These are phyloP conservation scores for Coniferiporia weirii DNA, from an alignment of 1,284 basidiomycete species.

Conservation along the genomic window DNA sequence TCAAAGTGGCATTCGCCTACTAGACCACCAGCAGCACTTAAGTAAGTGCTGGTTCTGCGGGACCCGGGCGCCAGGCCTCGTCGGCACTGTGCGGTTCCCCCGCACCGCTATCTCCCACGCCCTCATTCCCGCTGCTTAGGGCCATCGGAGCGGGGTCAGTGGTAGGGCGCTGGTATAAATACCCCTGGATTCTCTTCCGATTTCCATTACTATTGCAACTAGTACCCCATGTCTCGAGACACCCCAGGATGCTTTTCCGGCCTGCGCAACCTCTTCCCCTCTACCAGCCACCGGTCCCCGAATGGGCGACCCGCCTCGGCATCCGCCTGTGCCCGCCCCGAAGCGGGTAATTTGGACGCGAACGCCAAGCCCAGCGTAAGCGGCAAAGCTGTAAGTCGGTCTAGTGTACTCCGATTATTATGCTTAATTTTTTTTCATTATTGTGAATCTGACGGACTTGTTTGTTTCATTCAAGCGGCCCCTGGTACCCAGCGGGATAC, in stretches of 20 bases:
- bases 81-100: background rate
- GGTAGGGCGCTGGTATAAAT: no score
- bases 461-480: background rate
- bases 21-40: background rate
- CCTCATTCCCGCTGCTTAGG: no score
- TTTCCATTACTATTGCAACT: no score
- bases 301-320: background rate
- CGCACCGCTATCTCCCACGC: background rate
- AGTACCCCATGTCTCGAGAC: background rate
- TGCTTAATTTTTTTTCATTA: no score
- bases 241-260: slow-evolving; percentile 6
- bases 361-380: no score
- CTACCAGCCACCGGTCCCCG: background rate
- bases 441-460: background rate
- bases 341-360: no score
- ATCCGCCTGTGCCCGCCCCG: no score
- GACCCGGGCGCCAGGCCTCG: no score
- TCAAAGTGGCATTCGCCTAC: background rate
- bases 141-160: background rate
- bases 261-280: background rate
- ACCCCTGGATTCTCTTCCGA: no score
- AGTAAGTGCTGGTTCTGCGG: no score
- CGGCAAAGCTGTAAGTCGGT: no score
- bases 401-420: no score
- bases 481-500: background rate